Evolutionary conservation across 192 early-diverging fungal species (phyloP), one percentile per base, ranked within the genome.

Genomic region (Entomortierella lignicola): DNA sequence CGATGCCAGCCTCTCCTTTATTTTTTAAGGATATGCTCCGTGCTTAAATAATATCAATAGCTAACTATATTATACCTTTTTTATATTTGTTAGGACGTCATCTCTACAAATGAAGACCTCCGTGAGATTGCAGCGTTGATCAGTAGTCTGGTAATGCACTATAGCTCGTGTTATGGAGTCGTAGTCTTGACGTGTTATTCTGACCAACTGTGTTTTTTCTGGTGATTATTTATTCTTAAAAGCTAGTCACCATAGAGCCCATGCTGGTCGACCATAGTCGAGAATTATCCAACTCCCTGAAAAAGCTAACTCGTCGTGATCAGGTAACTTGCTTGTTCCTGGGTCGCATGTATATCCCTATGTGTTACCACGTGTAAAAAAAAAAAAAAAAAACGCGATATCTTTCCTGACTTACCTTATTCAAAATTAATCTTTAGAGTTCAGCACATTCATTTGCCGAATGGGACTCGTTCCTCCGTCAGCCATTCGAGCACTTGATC

Each of bases 241-340:
- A 77, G 74, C 27, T 77, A 26, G 61, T 66, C 26, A 50, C 66
- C 15, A 57, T 77, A 17, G 74, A 77, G 74, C 74, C 74, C 21
- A 63, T 68, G 8, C 23, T 77, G 34, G 31, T 63, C n/a, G 74
- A 77, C 20, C 74, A 69, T 43, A 56, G 66, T 25, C 66, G 74
- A 34, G 66, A 69, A 26, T 30, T 77, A 27, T 25, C 66, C 30
- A 57, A 27, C 27, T 68, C 74, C 48, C 54, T 77, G 48, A 77
- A 69, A 56, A 77, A 77, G 66, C 34, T 77, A 21, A 60, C 55
- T 23, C 74, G 74, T 42, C 66, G 60, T 2, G 61, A 77, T 17
- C 74, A 77, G 74, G 74, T 77, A 69, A 63, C n/a, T 34, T 29
- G 57, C 21, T 55, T 20, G 23, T 8, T 44, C 42, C 17, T 21